These are phyloP conservation scores for Cadophora sp. DNA, from an alignment of 2,329 filamentous ascomycete species.

Conservation along the genomic window DNA sequence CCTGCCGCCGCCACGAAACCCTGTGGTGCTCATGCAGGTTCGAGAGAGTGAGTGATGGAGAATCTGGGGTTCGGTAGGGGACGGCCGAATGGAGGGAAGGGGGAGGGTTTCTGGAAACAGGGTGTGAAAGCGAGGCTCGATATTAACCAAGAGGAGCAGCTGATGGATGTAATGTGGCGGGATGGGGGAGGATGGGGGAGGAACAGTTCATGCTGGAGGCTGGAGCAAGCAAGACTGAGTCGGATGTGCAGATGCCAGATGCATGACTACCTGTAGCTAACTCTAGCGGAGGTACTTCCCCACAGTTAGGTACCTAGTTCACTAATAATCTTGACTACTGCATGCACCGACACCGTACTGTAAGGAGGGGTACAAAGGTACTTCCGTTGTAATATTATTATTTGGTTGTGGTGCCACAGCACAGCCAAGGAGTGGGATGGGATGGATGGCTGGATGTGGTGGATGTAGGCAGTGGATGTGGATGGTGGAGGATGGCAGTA, in stretches of 20 bases:
- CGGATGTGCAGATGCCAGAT: constrained; percentile 3
- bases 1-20: constrained; percentile 26
- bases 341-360: no score
- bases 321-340: background rate
- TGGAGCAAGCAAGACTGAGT: background rate
- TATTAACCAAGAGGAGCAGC: constrained; percentile 29
- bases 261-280: constrained; percentile 5
- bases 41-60: constrained; percentile 28
- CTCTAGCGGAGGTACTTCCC: background rate
- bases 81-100: constrained; percentile 39
- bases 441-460: no score
- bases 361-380: background rate
- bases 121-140: constrained; percentile 22
- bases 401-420: background rate
- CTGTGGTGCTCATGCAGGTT: constrained; percentile 42
- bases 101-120: constrained; percentile 33
- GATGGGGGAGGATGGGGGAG: background rate
- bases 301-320: constrained; percentile 2
- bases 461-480: background rate
- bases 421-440: constrained; percentile 7
- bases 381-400: no score
- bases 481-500: no score
- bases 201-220: constrained; percentile 12
- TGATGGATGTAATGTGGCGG: background rate
- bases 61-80: constrained; percentile 43